phyloP scores from a whole-genome alignment of 805 yeast genomes.

The Teunomyces funiuensis region DNA sequence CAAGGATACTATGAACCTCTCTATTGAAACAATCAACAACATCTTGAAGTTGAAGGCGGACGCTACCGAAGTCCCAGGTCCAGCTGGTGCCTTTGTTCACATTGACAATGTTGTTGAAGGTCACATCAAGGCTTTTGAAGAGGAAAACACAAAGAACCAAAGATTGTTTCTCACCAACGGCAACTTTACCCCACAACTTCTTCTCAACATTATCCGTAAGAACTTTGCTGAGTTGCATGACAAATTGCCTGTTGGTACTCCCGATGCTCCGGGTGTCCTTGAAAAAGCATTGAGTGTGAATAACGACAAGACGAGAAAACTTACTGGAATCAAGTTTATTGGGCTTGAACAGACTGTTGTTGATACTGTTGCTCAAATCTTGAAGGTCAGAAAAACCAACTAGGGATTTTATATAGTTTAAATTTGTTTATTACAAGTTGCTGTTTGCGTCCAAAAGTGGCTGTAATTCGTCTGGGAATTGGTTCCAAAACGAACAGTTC shows the following conservation, averaged over 20 bases:
- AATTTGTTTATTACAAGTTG: background rate
- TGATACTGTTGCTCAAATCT: slow-evolving; percentile 22
- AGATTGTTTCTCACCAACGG: slow-evolving; percentile 12
- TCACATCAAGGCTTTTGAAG: slow-evolving; percentile 18
- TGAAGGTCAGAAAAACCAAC: background rate
- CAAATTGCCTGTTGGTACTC: slow-evolving; percentile 16
- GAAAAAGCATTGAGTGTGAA: slow-evolving; percentile 9
- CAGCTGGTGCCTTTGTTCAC: slow-evolving; percentile 11
- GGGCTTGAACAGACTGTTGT: slow-evolving; percentile 21
- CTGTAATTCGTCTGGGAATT: slow-evolving; percentile 33
- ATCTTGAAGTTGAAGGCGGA: slow-evolving; percentile 29
- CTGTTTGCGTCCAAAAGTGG: slow-evolving; percentile 3
- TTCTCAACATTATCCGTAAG: slow-evolving; percentile 21
- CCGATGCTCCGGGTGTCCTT: slow-evolving; percentile 12
- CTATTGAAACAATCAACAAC: slow-evolving; percentile 41
- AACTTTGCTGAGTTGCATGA: slow-evolving; percentile 20
- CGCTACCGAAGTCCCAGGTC: slow-evolving; percentile 9
- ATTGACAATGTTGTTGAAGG: slow-evolving; percentile 22
- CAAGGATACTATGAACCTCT: slow-evolving; percentile 33
- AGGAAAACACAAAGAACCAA: slow-evolving; percentile 12
- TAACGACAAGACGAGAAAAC: slow-evolving; percentile 15
- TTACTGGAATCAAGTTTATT: slow-evolving; percentile 20
- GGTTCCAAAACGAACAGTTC: slow-evolving; percentile 26
- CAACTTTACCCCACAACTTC: slow-evolving; percentile 16
- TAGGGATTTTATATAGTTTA: background rate